Evolutionary conservation across 1,139 yeast species (phyloP).

Genomic region (Taphrina confusa): DNA sequence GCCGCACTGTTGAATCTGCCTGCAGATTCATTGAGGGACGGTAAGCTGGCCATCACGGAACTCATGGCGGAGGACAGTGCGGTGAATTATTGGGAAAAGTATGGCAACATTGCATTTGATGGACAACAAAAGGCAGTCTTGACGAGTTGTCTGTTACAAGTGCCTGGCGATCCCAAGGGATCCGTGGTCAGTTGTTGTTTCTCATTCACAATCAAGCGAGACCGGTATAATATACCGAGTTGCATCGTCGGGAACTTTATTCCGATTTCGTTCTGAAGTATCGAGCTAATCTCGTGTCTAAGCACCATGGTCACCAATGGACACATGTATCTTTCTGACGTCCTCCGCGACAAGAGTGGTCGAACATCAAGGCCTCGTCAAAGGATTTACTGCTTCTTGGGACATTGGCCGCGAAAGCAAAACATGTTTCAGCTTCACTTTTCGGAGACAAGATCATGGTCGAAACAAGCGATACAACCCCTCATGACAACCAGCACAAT

Average conservation of each 20-base stretch:
- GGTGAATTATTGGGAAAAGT: conserved; percentile 97
- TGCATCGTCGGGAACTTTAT: conserved; percentile 96
- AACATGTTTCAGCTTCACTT: no score
- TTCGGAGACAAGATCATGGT: no score
- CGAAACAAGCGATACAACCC: no score
- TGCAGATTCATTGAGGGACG: conserved; percentile 89
- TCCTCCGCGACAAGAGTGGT: no score
- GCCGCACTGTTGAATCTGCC: conserved; percentile 92
- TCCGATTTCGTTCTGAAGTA: conserved; percentile 54
- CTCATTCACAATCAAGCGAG: conserved; percentile 90
- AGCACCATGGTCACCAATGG: no score
- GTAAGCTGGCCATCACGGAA: conserved; percentile 88
- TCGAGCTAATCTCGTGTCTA: no score
- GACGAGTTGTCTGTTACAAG: conserved; percentile 84
- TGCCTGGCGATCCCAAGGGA: conserved; percentile 56
- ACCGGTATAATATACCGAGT: conserved; percentile 90
- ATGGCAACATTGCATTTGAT: conserved; percentile 94
- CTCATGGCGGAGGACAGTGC: conserved; percentile 95
- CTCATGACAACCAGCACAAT: no score
- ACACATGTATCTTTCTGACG: no score
- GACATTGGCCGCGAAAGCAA: no score
- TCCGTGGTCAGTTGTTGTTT: conserved; percentile 68
- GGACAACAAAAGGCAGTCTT: conserved; percentile 93
- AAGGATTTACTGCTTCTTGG: no score
- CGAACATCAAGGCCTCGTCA: no score